Evolutionary conservation across 805 yeast genomes (phyloP), one percentile per base, ranked within the genome.

Genomic region (Kluyveromyces wickerhamii): DNA sequence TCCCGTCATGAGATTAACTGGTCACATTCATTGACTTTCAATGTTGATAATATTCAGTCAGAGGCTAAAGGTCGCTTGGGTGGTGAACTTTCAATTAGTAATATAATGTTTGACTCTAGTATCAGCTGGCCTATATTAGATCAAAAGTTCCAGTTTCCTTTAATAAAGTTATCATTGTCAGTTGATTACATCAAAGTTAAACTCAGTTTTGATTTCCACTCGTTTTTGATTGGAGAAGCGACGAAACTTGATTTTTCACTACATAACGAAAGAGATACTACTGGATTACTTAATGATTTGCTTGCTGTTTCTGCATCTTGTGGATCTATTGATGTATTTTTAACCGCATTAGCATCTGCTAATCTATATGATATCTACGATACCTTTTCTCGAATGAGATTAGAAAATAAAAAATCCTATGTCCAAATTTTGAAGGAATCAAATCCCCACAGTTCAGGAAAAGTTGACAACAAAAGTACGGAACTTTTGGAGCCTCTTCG

Each of bases 261-360:
- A 13, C 78, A 70, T 53, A 92, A 89, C 52, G 84, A 80, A 47
- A 72, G 75, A 44, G 79, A 71, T 30, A 39, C 47, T 2, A 44
- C 57, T 13, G 65, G 64, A 18, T 51, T 65, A 15, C 57, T 64
- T 30, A 72, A 75, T 17, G 95, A 87, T 51, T 72, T 74, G 33
- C 57, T 88, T 9, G 69, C 65, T 38, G 80, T 75, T 0, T 56
- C 62, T 2, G 52, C 71, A 2, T 60, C 62, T 8, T 66, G 79
- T 41, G 74, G 66, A 2, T 62, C 73, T 0, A 65, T 79, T 11
- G 74, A 73, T 38, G 49, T 84, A 2, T 85, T 72, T 48, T 63
- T 81, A 40, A 88, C 97, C 0, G 86, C 95, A 0, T 66, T 92
- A 49, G 79, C 94, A 0, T 92, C 92, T 0, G 79, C 95, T 0